Percentiles rank a stretch among this genome's conserved stretches.
Conservation (phyloP, 1,284 basidiomycete species). For the Cutaneotrichosporon dermatis region DNA sequence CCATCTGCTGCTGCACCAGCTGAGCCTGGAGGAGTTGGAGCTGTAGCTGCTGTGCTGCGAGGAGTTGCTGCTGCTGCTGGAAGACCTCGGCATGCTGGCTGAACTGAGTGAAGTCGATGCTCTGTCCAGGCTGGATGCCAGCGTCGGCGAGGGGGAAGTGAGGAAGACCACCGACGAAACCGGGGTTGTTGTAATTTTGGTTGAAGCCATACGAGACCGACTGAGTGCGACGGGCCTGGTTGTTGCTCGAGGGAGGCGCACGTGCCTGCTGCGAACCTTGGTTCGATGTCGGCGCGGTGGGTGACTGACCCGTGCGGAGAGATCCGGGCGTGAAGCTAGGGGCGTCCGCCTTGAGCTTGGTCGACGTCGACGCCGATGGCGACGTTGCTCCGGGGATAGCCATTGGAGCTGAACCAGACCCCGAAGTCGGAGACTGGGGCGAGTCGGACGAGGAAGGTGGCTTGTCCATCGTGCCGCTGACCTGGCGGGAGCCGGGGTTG, state of each 20-base stretch:
- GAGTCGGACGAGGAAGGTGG: neutral
- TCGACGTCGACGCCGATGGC: slow-evolving; percentile 13
- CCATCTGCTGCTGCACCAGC: slow-evolving; percentile 31
- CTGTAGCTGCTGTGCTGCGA: slow-evolving; percentile 41
- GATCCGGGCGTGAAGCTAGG: slow-evolving; percentile 44
- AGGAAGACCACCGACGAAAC: slow-evolving; percentile 14
- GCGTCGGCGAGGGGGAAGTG: slow-evolving; percentile 18
- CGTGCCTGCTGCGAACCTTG: slow-evolving; percentile 1
- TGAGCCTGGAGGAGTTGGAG: slow-evolving; percentile 45
- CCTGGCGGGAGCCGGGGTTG: slow-evolving; percentile 20
- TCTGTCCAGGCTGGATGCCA: slow-evolving; percentile 17
- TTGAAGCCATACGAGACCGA: slow-evolving; percentile 14
- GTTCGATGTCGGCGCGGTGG: slow-evolving; percentile 6
- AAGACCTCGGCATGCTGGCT: slow-evolving; percentile 26
- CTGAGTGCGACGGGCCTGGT: slow-evolving; percentile 6
- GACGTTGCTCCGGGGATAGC: slow-evolving; percentile 13
- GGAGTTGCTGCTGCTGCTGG: slow-evolving; percentile 42
- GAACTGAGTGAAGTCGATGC: slow-evolving; percentile 26
- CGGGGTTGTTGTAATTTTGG: neutral
- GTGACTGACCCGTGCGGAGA: slow-evolving; percentile 14
- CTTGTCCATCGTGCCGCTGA: slow-evolving; percentile 19
- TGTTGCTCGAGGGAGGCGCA: neutral
- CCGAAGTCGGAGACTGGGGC: neutral
- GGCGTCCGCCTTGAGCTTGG: slow-evolving; percentile 47
- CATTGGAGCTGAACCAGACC: slow-evolving; percentile 7